Conservation (phyloP, 805 yeast species). For the Monosporozyma servazzii region DNA sequence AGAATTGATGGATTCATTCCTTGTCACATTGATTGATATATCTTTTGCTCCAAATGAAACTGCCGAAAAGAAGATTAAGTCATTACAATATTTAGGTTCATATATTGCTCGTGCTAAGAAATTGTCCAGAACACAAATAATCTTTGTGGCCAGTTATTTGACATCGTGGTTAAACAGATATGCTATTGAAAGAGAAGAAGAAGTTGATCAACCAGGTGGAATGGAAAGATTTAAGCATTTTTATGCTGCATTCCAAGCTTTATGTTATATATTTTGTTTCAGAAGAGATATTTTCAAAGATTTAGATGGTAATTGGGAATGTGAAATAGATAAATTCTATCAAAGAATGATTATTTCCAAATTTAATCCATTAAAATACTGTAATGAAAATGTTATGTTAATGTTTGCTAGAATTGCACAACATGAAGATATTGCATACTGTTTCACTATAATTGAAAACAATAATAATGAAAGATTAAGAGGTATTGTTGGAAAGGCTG, state of each 20-base stretch:
- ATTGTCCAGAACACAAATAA: conserved; percentile 60
- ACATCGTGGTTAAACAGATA: conserved; percentile 78
- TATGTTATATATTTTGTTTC: conserved; percentile 86
- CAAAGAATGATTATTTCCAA: conserved; percentile 77
- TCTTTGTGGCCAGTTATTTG: conserved; percentile 73
- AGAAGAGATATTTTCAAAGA: conserved; percentile 54
- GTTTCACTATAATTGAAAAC: conserved; percentile 86
- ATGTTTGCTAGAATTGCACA: conserved; percentile 92
- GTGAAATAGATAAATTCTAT: conserved; percentile 74
- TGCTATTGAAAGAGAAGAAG: conserved; percentile 75
- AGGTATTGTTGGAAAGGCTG: conserved; percentile 33
- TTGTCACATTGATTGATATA: conserved; percentile 73
- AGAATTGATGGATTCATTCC: conserved; percentile 74
- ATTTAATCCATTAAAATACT: conserved; percentile 87
- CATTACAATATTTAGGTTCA: conserved; percentile 86
- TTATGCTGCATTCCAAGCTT: conserved; percentile 84
- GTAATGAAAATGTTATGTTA: conserved; percentile 86
- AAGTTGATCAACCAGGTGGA: conserved; percentile 58
- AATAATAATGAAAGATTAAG: conserved; percentile 49
- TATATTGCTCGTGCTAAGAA: conserved; percentile 80
- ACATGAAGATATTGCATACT: conserved; percentile 80
- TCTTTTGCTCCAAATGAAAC: conserved; percentile 65
- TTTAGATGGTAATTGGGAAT: conserved; percentile 53
- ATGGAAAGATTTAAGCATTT: conserved; percentile 87
- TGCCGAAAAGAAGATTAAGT: conserved; percentile 69